A percentile compares a stretch with the other conserved stretches of the same genome.
Evolutionary conservation across 2,329 filamentous ascomycete species (phyloP).

Genomic region (Penicillium corylophilum): DNA sequence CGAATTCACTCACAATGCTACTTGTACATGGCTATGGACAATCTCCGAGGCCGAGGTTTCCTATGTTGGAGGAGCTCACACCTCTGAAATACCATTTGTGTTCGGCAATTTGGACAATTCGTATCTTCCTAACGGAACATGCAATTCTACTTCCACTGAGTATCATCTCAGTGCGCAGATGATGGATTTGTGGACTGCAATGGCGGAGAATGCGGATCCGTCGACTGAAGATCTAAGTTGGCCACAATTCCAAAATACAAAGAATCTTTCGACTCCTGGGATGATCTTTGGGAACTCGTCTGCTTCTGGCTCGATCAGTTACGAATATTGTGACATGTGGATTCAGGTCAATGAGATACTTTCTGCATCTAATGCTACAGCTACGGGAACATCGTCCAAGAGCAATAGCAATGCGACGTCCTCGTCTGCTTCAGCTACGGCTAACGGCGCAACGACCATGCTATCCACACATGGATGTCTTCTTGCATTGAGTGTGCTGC

Average conservation of each 20-base stretch:
- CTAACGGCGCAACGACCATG: no score
- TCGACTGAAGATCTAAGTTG: background rate
- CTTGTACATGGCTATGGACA: conserved; percentile 19
- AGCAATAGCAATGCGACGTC: no score
- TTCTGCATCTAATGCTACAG: no score
- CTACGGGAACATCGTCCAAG: no score
- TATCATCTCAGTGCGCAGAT: background rate
- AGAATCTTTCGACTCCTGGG: no score
- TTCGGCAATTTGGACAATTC: background rate
- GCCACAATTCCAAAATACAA: background rate
- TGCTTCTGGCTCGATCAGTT: no score
- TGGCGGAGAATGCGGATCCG: background rate
- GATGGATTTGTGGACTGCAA: background rate
- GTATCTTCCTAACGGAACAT: background rate
- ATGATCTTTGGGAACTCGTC: no score
- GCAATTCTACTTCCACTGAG: background rate
- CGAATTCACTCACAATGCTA: conserved; percentile 19
- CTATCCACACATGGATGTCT: no score
- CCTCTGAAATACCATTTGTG: background rate
- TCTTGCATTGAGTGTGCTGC: no score
- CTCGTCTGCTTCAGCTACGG: no score
- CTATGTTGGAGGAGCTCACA: background rate
- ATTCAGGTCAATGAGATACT: no score
- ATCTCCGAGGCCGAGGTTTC: background rate
- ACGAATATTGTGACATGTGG: no score